Conservation (phyloP, 2,329 filamentous ascomycete species). For the Diaporthe sp. region DNA sequence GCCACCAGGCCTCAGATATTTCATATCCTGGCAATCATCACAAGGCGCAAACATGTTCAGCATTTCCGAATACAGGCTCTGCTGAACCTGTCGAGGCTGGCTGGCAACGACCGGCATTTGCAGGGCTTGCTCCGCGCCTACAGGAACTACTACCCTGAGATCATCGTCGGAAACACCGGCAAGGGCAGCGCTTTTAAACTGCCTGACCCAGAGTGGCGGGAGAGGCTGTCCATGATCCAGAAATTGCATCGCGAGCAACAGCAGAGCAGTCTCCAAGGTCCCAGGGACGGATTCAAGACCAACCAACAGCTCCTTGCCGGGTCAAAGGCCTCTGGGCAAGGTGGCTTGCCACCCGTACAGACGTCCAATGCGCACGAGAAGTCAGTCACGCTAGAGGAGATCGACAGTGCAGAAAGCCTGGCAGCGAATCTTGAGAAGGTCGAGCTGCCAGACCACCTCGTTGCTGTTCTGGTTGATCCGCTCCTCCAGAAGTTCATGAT, state of each 20-base stretch:
- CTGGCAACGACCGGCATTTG: constrained; percentile 79
- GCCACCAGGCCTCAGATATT: constrained; percentile 71
- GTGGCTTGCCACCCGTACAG: constrained; percentile 76
- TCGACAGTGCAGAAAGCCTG: constrained; percentile 78
- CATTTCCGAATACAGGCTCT: constrained; percentile 86
- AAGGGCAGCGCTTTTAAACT: constrained; percentile 74
- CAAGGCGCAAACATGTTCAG: constrained; percentile 84
- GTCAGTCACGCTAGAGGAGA: constrained; percentile 80
- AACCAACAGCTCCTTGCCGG: constrained; percentile 63
- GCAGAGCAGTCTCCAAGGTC: constrained; percentile 55
- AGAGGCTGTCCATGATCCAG: constrained; percentile 77
- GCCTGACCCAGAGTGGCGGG: constrained; percentile 82
- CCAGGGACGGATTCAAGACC: constrained; percentile 73
- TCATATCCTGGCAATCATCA: constrained; percentile 84
- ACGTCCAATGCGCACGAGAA: constrained; percentile 78
- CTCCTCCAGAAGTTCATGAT: constrained; percentile 83
- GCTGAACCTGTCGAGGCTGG: constrained; percentile 68
- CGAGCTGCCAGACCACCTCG: constrained; percentile 84
- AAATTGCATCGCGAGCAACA: constrained; percentile 65
- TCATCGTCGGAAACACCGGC: constrained; percentile 80
- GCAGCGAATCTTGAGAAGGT: constrained; percentile 82
- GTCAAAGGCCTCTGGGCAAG: constrained; percentile 62
- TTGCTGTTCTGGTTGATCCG: constrained; percentile 81
- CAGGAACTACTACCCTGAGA: constrained; percentile 92
- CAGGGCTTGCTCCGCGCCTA: constrained; percentile 84